Base-by-base conservation (phyloP, 441 rosid genomes). In the Biscutella laevigata region DNA sequence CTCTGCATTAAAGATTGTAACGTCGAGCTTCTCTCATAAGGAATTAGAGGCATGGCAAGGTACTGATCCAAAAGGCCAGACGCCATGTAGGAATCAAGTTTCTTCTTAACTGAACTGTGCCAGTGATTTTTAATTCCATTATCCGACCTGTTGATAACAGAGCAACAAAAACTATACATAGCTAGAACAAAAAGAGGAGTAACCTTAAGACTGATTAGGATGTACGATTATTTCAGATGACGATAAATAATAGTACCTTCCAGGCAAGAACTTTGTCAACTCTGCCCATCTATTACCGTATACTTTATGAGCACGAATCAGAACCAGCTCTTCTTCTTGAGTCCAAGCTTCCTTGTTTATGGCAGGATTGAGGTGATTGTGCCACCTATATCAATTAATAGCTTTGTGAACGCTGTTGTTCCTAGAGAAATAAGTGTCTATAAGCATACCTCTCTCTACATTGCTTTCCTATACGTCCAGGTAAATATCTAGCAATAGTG, bases 251-350 rank as follows among this genome's bases (percentile, higher is more conserved):
- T n/a, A 35, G 40, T 77, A 92, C 99, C 99, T 88, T 78, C 99
- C 99, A 70, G 97, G 97, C 71, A 92, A 79, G 75, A 84, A 84
- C 74, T 92, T 88, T 36, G 99, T 74, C 37, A 92, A 74, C 78
- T 92, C 97, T 20, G 99, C 99, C 99, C 99, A 92, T 86, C 74
- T 79, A 82, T 94, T 94, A 44, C 99, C 99, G 51, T 80, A 84
- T 19, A 88, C 43, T 74, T 89, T 95, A 83, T 94, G 99, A 50
- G 99, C 97, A 43, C 88, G 97, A 69, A 88, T 84, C 73, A 94
- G 76, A 52, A 86, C 86, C 76, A 94, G 45, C 79, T 94, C 99
- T 77, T 94, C 99, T 64, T 88, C 87, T 61, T 94, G 97, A 64
- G 96, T 88, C 99, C 99, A 94, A 40, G 99, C 99, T 74, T 94